Base-by-base conservation (phyloP, 2,329 filamentous ascomycete genomes). In the Pseudogymnoascus pannorum region DNA sequence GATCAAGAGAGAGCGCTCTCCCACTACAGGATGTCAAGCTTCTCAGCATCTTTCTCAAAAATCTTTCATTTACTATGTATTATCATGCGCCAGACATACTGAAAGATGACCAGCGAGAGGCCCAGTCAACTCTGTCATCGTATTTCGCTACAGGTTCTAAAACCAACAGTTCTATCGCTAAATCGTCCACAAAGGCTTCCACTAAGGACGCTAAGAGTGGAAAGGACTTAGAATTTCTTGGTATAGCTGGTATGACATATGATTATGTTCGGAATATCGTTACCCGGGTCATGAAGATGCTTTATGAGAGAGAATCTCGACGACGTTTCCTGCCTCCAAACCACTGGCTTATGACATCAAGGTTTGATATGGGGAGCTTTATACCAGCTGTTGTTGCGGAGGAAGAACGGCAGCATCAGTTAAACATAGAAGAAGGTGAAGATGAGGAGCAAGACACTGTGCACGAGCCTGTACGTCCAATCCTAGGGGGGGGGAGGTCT, bases 301-400 rank as follows among this genome's bases (percentile, higher is more conserved):
- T 97, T 7, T 97, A 97, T 71, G 92, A 97, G 74, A 82, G 93
- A 72, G 93, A 97, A 73, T 99, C 94, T 6, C 82, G 94, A 63
- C 85, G 92, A 20, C 86, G 83, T 29, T 97, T 97, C 71, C 76
- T 97, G 20, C 88, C 91, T 1, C 76, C 81, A n/a, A 83, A 86
- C 57, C 92, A 96, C 72, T 99, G 94, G 94, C 79, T 97, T 35
- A 97, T 97, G 92, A 94, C 89, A 1, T 79, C 79, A 0, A 87
- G 86, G 64, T 90, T 97, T 62, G 89, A 97, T 69, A 94, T 96
- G 87, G 86, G 88, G 64, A 85, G 88, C 0, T 97, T 97, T 69
- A 88, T 96, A 51, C 81, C 85, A 7, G 88, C 90, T 1, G 92
- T 97, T 1, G 92, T 97, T 2, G 80, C 86, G 51, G 94, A 99